A percentile compares a stretch with the other conserved stretches of the same genome.
phyloP scores from a whole-genome alignment of 306 rosid genomes.

The Coriaria nepalensis region DNA sequence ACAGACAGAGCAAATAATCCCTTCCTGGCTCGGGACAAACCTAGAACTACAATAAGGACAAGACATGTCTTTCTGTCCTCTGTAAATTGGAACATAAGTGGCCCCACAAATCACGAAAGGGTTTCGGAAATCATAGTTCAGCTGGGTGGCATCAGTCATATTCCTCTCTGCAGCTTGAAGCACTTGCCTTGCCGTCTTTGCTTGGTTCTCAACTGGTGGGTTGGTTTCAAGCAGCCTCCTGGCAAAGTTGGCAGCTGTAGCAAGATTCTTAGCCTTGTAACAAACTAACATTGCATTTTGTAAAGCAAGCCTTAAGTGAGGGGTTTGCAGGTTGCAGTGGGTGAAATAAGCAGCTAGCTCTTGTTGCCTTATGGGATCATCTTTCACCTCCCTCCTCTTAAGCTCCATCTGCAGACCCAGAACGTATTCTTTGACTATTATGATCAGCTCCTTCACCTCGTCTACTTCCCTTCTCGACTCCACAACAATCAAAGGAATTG shows the following conservation, averaged over 20 bases:
- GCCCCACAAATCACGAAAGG: slow-evolving; percentile 89
- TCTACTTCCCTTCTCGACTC: slow-evolving; percentile 91
- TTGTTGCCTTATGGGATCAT: slow-evolving; percentile 56
- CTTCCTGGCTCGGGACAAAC: slow-evolving; percentile 63
- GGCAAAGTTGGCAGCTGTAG: slow-evolving; percentile 77
- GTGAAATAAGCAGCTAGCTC: slow-evolving; percentile 97
- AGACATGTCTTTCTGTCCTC: slow-evolving; percentile 75
- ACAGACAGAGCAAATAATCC: too few species aligned
- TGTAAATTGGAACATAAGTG: slow-evolving; percentile 74
- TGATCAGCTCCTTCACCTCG: slow-evolving; percentile 74
- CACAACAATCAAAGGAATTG: slow-evolving; percentile 71
- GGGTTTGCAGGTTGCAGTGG: slow-evolving; percentile 81
- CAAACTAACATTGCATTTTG: slow-evolving; percentile 56
- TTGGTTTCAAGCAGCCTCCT: slow-evolving; percentile 77
- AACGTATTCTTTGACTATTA: slow-evolving; percentile 76
- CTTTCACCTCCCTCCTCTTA: slow-evolving; percentile 61
- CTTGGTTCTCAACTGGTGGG: slow-evolving; percentile 69
- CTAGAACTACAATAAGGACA: slow-evolving; percentile 87
- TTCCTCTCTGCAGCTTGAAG: slow-evolving; percentile 84
- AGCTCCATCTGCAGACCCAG: slow-evolving; percentile 73
- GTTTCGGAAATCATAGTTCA: slow-evolving; percentile 81
- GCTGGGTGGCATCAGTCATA: slow-evolving; percentile 54
- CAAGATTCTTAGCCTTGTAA: slow-evolving; percentile 72
- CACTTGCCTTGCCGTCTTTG: slow-evolving; percentile 78
- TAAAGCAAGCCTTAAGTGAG: slow-evolving; percentile 87